A percentile compares a stretch with the other conserved stretches of the same genome.
Conservation (phyloP, 2,329 filamentous ascomycete species). For the Colletotrichum tofieldiae region DNA sequence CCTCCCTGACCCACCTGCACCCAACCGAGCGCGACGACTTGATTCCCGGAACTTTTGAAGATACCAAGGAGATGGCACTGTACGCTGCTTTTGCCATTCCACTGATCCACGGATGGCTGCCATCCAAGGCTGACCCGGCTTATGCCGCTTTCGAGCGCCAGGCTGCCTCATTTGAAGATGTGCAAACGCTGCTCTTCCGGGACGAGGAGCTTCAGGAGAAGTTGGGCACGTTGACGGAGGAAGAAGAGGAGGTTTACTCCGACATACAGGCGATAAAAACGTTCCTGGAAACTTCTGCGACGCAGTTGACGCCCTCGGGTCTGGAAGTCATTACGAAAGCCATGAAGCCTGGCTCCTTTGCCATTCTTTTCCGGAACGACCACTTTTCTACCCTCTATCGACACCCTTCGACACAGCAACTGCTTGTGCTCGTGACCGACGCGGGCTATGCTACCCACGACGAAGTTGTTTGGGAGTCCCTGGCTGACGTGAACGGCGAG, state of each 20-base stretch:
- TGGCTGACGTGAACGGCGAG: slow-evolving; percentile 90
- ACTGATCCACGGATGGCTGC: slow-evolving; percentile 94
- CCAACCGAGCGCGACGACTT: slow-evolving; percentile 64
- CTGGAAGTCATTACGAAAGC: slow-evolving; percentile 80
- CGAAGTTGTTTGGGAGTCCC: slow-evolving; percentile 95
- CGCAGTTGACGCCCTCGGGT: slow-evolving; percentile 88
- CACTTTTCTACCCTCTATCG: slow-evolving; percentile 97
- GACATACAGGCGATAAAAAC: slow-evolving; percentile 89
- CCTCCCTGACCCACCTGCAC: slow-evolving; percentile 67
- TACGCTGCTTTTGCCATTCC: slow-evolving; percentile 93
- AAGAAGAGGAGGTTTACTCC: slow-evolving; percentile 85
- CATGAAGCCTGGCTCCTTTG: slow-evolving; percentile 83
- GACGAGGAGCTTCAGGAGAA: slow-evolving; percentile 92
- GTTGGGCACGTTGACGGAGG: slow-evolving; percentile 76
- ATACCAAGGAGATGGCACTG: slow-evolving; percentile 89
- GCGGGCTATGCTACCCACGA: slow-evolving; percentile 90
- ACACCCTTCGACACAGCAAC: slow-evolving; percentile 81
- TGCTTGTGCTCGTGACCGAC: slow-evolving; percentile 92
- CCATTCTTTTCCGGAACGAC: slow-evolving; percentile 96
- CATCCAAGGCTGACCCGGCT: slow-evolving; percentile 75
- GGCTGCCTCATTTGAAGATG: slow-evolving; percentile 91
- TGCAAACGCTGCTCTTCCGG: slow-evolving; percentile 88
- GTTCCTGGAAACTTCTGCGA: slow-evolving; percentile 85
- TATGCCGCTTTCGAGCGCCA: slow-evolving; percentile 80
- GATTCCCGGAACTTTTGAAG: slow-evolving; percentile 84